Evolutionary conservation across 805 yeast species (phyloP), one percentile per base, ranked within the genome.

Genomic region (Saturnispora sanitii): DNA sequence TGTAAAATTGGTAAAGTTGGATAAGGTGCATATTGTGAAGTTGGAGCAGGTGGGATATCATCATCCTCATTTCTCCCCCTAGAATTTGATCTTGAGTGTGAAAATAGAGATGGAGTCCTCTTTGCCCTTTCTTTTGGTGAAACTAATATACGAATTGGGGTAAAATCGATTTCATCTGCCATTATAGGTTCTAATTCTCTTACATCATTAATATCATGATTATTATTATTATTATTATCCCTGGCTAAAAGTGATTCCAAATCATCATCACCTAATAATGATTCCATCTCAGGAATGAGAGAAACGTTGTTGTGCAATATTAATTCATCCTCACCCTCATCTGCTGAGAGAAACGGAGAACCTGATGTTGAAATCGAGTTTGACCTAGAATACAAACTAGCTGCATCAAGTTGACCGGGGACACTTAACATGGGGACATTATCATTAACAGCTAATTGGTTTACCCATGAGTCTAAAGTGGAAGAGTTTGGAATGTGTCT

Each of bases 111-210:
- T 8, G 41, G 41, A 7, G 40, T 37, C 26, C 18, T 37, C 35
- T 22, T 37, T n/a, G 35, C 40, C 22, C 30, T 34, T 19, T 37
- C 40, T 17, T 37, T 35, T 22, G 40, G 40, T 9, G 40, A 37
- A 6, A 37, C 40, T 21, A 37, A 30, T 13, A 37, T 37, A n/a
- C 30, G n/a, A n/a, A n/a, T n/a, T 6, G 26, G 6, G 26, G 11
- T 11, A 23, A 6, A 23, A 7, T 23, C 26, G 26, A 23, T 7
- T 23, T n/a, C n/a, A n/a, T 8, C 27, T 8, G 27, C 23, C 35
- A 32, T 7, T 16, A 13, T n/a, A 18, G 33, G 33, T 15, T 16
- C 18, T 15, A 19, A 9, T 23, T 6, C 9, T 23, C 9, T 7
- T 23, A 23, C 20, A 17, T 17, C 5, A 12, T 17, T 17, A 15